These are phyloP conservation scores for Trapa incisa DNA, from an alignment of 345 rosid genomes.

Conservation along the genomic window DNA sequence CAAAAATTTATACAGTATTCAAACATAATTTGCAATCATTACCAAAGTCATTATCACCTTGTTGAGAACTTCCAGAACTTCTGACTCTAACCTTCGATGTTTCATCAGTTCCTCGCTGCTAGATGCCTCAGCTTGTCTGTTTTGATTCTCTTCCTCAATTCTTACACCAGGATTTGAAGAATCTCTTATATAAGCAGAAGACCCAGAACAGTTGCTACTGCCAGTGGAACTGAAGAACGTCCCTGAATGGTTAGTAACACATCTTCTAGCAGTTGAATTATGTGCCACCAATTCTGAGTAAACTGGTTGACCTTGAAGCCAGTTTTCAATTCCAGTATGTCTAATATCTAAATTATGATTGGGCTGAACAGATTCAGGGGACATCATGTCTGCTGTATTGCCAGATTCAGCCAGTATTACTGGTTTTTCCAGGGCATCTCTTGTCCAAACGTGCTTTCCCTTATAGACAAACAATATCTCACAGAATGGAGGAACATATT, in stretches of 20 bases:
- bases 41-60: conserved; percentile 28
- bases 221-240: conserved; percentile 17
- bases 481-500: conserved; percentile 39
- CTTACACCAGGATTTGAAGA: conserved; percentile 26
- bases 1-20: neutral
- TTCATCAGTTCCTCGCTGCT: conserved; percentile 20
- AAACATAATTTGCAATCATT: neutral
- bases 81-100: conserved; percentile 26
- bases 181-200: conserved; percentile 19
- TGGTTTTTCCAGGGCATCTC: conserved; percentile 35
- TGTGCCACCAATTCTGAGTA: conserved; percentile 11
- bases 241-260: conserved; percentile 7
- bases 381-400: neutral
- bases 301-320: conserved; percentile 20
- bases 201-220: conserved; percentile 16
- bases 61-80: conserved; percentile 32
- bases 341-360: conserved; percentile 13
- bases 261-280: conserved; percentile 9
- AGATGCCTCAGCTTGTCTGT: conserved; percentile 24
- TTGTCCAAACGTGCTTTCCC: conserved; percentile 46
- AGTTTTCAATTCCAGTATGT: conserved; percentile 11
- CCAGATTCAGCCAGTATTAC: conserved; percentile 7
- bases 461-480: conserved; percentile 58
- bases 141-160: conserved; percentile 21
- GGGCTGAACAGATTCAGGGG: conserved; percentile 13